Percentiles rank a stretch among this genome's conserved stretches.
Conservation (phyloP, 345 rosid species). For the Erucastrum elatum region DNA sequence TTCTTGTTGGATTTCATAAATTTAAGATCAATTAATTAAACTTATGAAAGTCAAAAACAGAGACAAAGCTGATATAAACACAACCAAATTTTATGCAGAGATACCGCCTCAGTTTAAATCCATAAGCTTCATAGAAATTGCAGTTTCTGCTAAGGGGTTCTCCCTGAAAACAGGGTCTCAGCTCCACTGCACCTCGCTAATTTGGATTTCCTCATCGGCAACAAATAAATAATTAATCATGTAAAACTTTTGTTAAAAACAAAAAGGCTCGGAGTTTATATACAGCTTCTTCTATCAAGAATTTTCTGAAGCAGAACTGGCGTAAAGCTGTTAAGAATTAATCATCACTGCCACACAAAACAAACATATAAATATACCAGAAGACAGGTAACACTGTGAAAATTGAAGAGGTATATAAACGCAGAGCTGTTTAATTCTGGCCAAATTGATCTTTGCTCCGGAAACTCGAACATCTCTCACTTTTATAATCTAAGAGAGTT, state of each 20-base stretch:
- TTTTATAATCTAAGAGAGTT: slow-evolving; percentile 33
- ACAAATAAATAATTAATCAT: neutral
- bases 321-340: slow-evolving; percentile 57
- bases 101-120: slow-evolving; percentile 49
- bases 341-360: slow-evolving; percentile 49
- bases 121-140: slow-evolving; percentile 38
- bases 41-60: neutral
- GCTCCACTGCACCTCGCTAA: slow-evolving; percentile 55
- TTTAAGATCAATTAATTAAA: neutral
- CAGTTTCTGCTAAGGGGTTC: slow-evolving; percentile 64
- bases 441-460: slow-evolving; percentile 38
- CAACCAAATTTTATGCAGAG: neutral
- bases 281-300: slow-evolving; percentile 87
- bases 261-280: slow-evolving; percentile 51
- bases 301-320: slow-evolving; percentile 99
- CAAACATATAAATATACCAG: slow-evolving; percentile 17
- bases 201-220: slow-evolving; percentile 52
- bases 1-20: neutral
- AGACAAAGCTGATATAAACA: slow-evolving; percentile 1
- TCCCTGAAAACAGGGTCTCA: slow-evolving; percentile 57
- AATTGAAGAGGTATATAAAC: slow-evolving; percentile 4
- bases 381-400: slow-evolving; percentile 39
- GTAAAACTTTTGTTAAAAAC: neutral
- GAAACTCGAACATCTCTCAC: slow-evolving; percentile 44
- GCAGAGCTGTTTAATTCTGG: slow-evolving; percentile 40